These are phyloP conservation scores for Ceratobasidium papillatum DNA, from an alignment of 1,284 basidiomycete genomes.

Conservation along the genomic window DNA sequence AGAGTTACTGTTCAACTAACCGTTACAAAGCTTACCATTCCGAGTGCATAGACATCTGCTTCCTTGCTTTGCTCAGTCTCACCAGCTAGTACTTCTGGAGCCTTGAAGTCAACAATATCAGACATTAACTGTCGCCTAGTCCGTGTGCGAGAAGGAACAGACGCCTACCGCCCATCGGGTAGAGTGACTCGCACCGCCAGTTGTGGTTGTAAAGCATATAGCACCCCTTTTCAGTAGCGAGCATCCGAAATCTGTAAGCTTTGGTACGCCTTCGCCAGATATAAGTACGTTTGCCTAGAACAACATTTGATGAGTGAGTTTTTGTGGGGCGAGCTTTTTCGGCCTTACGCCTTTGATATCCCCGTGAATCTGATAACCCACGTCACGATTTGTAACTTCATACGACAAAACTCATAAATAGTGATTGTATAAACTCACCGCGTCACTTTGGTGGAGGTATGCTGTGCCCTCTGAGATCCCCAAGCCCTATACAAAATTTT, in stretches of 20 bases:
- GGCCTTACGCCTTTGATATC: constrained; percentile 1
- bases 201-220: not conserved
- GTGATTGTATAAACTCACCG: not conserved
- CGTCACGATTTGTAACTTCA: not conserved
- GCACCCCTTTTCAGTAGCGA: not conserved
- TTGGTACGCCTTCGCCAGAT: not conserved
- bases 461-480: not conserved
- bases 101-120: not conserved
- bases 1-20: not conserved
- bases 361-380: not conserved
- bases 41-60: constrained; percentile 7
- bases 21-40: not conserved
- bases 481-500: not conserved
- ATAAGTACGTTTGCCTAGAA: not conserved
- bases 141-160: no score
- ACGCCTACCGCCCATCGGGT: not conserved
- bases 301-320: no score
- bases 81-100: not conserved
- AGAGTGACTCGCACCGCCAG: not conserved
- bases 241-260: not conserved
- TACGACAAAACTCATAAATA: not conserved
- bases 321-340: not conserved
- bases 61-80: not conserved
- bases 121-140: not conserved
- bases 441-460: not conserved